phyloP scores from a whole-genome alignment of 2,329 filamentous ascomycete genomes.

The Emydomyces testavorans region DNA sequence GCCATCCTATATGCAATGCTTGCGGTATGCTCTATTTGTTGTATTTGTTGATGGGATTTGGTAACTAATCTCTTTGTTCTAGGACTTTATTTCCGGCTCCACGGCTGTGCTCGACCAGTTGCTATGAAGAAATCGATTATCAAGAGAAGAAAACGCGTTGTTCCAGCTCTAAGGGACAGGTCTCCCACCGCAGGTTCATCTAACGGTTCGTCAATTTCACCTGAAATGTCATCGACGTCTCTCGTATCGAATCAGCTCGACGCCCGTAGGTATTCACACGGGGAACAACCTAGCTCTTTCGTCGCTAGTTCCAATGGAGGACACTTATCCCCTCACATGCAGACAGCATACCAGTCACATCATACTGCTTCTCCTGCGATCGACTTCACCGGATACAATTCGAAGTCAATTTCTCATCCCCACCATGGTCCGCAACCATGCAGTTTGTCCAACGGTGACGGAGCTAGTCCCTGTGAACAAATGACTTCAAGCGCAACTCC shows the following conservation, averaged over 20 bases:
- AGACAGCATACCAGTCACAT: constrained; percentile 14
- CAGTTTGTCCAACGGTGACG: not conserved
- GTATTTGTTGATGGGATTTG: not conserved
- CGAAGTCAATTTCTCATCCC: constrained; percentile 25
- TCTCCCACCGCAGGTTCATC: constrained; percentile 35
- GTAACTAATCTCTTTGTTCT: constrained; percentile 5
- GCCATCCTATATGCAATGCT: constrained; percentile 96
- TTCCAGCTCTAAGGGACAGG: constrained; percentile 55
- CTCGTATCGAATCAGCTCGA: constrained; percentile 22
- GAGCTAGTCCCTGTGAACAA: not conserved
- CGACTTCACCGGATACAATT: constrained; percentile 40
- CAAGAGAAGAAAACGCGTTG: constrained; percentile 87
- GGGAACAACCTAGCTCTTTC: constrained; percentile 22
- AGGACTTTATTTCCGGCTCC: constrained; percentile 94
- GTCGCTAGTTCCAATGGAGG: constrained; percentile 29
- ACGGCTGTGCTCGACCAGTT: constrained; percentile 81
- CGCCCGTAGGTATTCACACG: constrained; percentile 25
- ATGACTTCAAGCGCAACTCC: constrained; percentile 17
- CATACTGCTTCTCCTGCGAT: constrained; percentile 36
- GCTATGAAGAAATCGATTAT: constrained; percentile 99
- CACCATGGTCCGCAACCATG: constrained; percentile 23
- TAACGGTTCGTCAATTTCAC: constrained; percentile 34
- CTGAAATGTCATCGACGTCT: constrained; percentile 29
- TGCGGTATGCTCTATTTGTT: constrained; percentile 56
- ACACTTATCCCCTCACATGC: constrained; percentile 17